Evolutionary conservation across 2,329 filamentous ascomycete genomes (phyloP).

Genomic region (Epichloe glyceriae): DNA sequence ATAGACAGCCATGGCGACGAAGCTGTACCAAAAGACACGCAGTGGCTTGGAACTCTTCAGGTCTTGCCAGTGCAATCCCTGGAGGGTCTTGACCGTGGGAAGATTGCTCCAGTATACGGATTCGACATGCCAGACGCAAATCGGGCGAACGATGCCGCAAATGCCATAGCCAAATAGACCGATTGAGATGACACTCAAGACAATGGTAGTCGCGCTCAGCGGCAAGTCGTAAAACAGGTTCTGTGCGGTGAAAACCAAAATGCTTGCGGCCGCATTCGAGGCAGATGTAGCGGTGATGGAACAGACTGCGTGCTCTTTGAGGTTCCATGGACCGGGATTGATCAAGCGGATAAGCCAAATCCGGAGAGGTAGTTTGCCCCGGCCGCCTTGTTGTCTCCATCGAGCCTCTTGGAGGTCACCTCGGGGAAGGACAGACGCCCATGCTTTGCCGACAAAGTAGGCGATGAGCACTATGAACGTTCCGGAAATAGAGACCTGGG

Average conservation of each 20-base stretch:
- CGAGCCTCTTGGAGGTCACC: constrained; percentile 34
- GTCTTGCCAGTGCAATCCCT: constrained; percentile 40
- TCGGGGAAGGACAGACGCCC: constrained; percentile 22
- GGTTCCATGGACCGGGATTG: constrained; percentile 36
- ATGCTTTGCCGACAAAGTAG: constrained; percentile 37
- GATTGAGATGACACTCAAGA: constrained; percentile 36
- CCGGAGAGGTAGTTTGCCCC: constrained; percentile 27
- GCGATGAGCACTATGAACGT: constrained; percentile 45
- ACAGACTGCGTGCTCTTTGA: constrained; percentile 44
- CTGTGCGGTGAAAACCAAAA: constrained; percentile 32
- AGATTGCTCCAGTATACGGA: constrained; percentile 43
- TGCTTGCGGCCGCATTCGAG: constrained; percentile 26
- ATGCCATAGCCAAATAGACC: constrained; percentile 43
- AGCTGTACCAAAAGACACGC: constrained; percentile 38
- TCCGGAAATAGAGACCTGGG: constrained; percentile 31
- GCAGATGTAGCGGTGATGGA: constrained; percentile 41
- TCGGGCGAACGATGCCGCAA: constrained; percentile 37
- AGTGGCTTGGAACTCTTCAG: constrained; percentile 37
- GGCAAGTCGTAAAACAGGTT: constrained; percentile 38
- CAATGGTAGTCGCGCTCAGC: constrained; percentile 30
- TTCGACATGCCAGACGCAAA: constrained; percentile 42
- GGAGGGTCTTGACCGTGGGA: constrained; percentile 39
- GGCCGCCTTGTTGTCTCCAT: constrained; percentile 30
- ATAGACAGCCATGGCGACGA: constrained; percentile 33
- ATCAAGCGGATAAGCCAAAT: constrained; percentile 30